Evolutionary conservation across 306 rosid species (phyloP), one percentile per base, ranked within the genome.

Genomic region (Cicer bijugum): DNA sequence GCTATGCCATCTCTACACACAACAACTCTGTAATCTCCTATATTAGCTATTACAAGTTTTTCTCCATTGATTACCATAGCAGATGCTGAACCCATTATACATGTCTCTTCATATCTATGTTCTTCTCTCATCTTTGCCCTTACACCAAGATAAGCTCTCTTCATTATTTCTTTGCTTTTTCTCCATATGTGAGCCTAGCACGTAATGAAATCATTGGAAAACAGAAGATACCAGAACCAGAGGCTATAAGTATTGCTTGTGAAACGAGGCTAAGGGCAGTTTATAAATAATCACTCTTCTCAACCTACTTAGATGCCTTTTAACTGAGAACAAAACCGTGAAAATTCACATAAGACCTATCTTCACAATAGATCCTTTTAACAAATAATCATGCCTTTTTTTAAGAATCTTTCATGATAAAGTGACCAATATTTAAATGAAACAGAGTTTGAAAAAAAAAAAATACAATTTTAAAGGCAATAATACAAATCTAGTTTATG

Each of bases 1-100:
- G 97, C 96, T 7, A 80, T 69, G 23, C 97, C 98, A 81, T 88
- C 82, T 88, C 85, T 90, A 69, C 96, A 94, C 16, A 94, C 70
- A 67, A 94, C 89, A 75, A 87, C 87, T 76, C 85, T 85, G 12
- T 88, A 94, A 52, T 87, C 82, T 23, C 98, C 98, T 82, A 87
- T 85, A 81, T 73, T 82, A 17, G 90, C 91, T 33, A 86, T 78
- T 35, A 91, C 95, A 47, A 94, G 89, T 79, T 76, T 89, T 62
- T 88, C 90, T 55, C 94, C 96, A 62, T 87, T 78, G 40, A 89
- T 88, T 15, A 93, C 81, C 77, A 91, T 80, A 3, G 57, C 97
- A 23, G 92, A 86, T 68, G 84, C 89, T 16, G 94, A 88, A 12
- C 96, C 82, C 12, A 74, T 80, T 70, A 61, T 67, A 63, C 62